phyloP scores from a whole-genome alignment of 768 basidiomycete genomes.

The Trametes elegans region DNA sequence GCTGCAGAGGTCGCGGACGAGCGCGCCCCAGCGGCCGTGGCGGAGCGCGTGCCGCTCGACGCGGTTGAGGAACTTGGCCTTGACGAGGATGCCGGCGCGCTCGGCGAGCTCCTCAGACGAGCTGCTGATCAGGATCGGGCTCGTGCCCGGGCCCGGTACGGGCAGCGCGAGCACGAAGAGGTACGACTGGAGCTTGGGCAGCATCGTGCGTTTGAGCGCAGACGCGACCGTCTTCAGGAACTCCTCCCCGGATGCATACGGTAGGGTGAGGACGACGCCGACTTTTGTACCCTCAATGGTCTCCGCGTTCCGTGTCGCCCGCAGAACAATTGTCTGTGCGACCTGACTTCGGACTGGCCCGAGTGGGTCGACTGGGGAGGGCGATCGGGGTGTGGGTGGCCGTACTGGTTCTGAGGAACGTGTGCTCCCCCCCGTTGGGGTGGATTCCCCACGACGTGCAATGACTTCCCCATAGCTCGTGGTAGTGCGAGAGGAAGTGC shows the following conservation, averaged over 20 bases:
- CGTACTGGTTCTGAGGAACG: background rate
- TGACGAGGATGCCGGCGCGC: constrained; percentile 61
- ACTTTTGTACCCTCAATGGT: constrained; percentile 51
- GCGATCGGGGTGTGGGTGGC: background rate
- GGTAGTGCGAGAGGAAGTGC: background rate
- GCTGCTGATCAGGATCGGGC: constrained; percentile 53
- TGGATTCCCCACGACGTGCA: background rate
- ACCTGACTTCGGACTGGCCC: constrained; percentile 61
- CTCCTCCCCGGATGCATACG: constrained; percentile 51
- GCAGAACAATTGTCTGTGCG: constrained; percentile 53
- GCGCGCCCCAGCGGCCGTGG: constrained; percentile 39
- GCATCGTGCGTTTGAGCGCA: constrained; percentile 41
- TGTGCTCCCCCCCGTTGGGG: background rate
- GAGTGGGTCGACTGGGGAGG: constrained; percentile 39
- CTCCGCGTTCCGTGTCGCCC: constrained; percentile 49
- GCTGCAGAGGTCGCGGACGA: constrained; percentile 52
- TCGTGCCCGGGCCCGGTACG: background rate
- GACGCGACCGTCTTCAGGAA: constrained; percentile 58
- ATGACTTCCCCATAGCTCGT: constrained; percentile 12
- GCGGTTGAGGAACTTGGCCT: constrained; percentile 69
- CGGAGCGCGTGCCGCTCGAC: constrained; percentile 38
- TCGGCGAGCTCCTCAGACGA: constrained; percentile 57
- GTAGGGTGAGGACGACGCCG: constrained; percentile 59
- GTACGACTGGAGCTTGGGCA: constrained; percentile 14
- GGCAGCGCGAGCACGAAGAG: background rate